Conservation (phyloP, 495 filamentous ascomycete genomes). For the Penicillium simplicissimum region DNA sequence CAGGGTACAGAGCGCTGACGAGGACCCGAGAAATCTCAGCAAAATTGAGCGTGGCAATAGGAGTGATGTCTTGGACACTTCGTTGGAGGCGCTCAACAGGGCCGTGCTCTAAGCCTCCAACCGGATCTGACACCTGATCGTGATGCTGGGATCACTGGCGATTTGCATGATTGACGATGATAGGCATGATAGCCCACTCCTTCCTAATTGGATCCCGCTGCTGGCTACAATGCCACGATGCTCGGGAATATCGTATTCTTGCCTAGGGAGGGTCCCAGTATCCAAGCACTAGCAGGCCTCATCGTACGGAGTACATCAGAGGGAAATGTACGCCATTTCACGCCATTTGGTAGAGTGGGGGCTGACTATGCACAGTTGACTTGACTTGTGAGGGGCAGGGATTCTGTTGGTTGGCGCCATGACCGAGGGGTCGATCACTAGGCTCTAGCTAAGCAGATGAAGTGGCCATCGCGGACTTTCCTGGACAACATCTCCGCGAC, state of each 20-base stretch:
- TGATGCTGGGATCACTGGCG: conserved; percentile 3
- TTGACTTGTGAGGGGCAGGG: conserved; percentile 6
- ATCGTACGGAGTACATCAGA: too few relatives aligned
- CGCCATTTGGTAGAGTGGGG: conserved; percentile 5
- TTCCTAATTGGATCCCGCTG: conserved; percentile 24
- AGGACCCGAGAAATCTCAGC: neutral
- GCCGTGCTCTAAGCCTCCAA: conserved; percentile 16
- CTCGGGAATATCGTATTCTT: conserved; percentile 17
- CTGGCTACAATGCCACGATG: conserved; percentile 2
- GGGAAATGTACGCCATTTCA: neutral
- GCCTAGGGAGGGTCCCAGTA: neutral
- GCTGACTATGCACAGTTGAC: conserved; percentile 13
- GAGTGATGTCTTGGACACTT: neutral
- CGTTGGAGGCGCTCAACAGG: neutral
- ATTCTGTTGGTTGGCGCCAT: conserved; percentile 7
- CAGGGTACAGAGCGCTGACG: too few relatives aligned
- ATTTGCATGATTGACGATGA: neutral
- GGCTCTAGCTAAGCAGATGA: neutral
- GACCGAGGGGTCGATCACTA: conserved; percentile 1
- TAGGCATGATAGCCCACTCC: conserved; percentile 12
- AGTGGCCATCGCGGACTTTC: neutral
- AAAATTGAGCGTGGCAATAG: conserved; percentile 27
- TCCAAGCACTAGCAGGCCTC: neutral
- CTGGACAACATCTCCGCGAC: neutral
- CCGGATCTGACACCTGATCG: conserved; percentile 31